Base-by-base conservation (phyloP, 2,329 filamentous ascomycete species). In the Apiospora aurea region DNA sequence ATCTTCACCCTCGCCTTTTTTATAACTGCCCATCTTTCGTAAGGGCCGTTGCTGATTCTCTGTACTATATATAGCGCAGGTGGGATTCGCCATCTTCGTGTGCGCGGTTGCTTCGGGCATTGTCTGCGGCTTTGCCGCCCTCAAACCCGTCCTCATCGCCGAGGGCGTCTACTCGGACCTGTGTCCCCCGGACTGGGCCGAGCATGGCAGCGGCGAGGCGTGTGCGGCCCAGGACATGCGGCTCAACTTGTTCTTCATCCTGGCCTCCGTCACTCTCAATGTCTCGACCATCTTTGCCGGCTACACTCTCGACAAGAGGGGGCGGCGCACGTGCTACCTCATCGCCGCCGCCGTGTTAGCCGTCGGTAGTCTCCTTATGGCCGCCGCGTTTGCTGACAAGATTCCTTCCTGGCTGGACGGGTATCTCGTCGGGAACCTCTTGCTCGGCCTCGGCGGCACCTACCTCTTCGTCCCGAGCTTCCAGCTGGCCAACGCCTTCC, bases 171-270 rank as follows among this genome's bases (percentile, higher is more conserved):
- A 90, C 76, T 80, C 83, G 47, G 83, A 90, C 44, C 80, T 83
- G 64, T 91, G 89, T 75, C 86, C 84, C 1, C 74, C 81, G 67
- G 78, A 85, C 69, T 83, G 86, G 75, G 71, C 85, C 29, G 78
- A 83, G 3, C 82, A 82, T 5, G 80, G 43, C 2, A 38, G 7
- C 10, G 38, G 21, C 4, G 44, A 69, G 34, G 84, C 89, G 7
- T 92, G 90, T 76, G 87, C 87, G 53, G 85, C 86, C 75, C 90
- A 82, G 70, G 79, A 82, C 70, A 78, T 82, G 76, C 78, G 80
- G 24, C 83, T 93, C 71, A 93, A 93, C 78, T 82, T 94, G 68
- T 93, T 93, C 87, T 93, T 93, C 83, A 91, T 91, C 26, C 84
- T 90, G 64, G 91, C 91, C 4, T 91, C 91, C 5, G 90, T 92